phyloP scores from a whole-genome alignment of 768 basidiomycete species.

The Megacollybia marginata region DNA sequence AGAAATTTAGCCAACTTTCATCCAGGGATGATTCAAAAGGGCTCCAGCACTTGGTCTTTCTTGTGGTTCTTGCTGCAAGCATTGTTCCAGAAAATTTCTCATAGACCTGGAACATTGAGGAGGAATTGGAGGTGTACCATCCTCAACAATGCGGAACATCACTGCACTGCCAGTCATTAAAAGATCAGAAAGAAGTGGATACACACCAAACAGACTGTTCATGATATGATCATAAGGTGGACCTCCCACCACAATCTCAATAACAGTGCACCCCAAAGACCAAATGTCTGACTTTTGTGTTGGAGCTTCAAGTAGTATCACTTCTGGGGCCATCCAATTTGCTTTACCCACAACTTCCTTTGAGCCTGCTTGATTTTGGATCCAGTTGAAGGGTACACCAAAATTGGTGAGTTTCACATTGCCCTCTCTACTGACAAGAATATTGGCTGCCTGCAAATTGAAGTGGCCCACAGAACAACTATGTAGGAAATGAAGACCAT shows the following conservation, averaged over 20 bases:
- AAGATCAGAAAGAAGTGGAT: constrained; percentile 2
- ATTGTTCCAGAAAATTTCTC: constrained; percentile 74
- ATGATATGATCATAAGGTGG: constrained; percentile 88
- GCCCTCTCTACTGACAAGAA: constrained; percentile 87
- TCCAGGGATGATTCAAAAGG: constrained; percentile 88
- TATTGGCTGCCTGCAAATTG: constrained; percentile 75
- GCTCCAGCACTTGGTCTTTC: constrained; percentile 74
- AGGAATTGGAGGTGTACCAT: constrained; percentile 80
- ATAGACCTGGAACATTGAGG: constrained; percentile 67
- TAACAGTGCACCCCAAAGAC: constrained; percentile 90
- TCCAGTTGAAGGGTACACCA: constrained; percentile 91
- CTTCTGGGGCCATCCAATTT: constrained; percentile 99
- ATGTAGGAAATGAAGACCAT: constrained; percentile 57
- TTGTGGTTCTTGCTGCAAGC: constrained; percentile 83
- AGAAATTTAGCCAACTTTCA: constrained; percentile 61
- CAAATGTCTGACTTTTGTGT: constrained; percentile 89
- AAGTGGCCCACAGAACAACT: constrained; percentile 69
- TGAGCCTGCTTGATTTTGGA: constrained; percentile 55
- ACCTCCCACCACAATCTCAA: constrained; percentile 85
- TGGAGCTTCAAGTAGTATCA: constrained; percentile 90
- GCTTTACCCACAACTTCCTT: constrained; percentile 57
- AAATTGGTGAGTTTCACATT: constrained; percentile 97
- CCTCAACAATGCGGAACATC: constrained; percentile 96
- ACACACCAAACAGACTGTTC: constrained; percentile 70
- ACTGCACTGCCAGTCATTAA: constrained; percentile 29